A percentile compares a stretch with the other conserved stretches of the same genome.
phyloP scores from a whole-genome alignment of 2,329 filamentous ascomycete species.

The Fusarium nodosum region DNA sequence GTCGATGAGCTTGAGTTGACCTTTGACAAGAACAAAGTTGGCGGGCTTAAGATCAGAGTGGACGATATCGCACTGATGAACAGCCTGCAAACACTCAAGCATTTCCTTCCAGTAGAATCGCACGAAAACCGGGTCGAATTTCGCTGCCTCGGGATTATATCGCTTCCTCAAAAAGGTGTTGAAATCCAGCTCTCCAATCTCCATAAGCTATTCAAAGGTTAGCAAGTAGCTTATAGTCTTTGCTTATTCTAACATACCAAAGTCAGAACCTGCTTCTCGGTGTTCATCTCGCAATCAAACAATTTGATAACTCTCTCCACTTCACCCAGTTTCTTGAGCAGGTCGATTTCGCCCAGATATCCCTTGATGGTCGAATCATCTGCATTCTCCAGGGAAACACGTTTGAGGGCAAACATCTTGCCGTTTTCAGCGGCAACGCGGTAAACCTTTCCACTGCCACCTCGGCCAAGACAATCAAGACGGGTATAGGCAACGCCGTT shows the following conservation, averaged over 20 bases:
- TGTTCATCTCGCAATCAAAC: constrained; percentile 93
- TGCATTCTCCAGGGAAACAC: constrained; percentile 89
- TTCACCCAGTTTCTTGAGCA: constrained; percentile 83
- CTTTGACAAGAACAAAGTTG: constrained; percentile 94
- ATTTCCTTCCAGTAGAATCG: constrained; percentile 99
- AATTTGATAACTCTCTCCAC: constrained; percentile 92
- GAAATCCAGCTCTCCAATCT: constrained; percentile 94
- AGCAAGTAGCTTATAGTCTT: constrained; percentile 19
- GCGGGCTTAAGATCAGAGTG: constrained; percentile 97
- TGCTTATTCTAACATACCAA: constrained; percentile 70
- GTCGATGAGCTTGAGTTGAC: constrained; percentile 94
- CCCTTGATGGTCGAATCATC: constrained; percentile 87
- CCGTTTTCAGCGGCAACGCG: constrained; percentile 97
- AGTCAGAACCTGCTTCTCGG: constrained; percentile 88
- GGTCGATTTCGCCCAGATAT: constrained; percentile 95
- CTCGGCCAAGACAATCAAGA: constrained; percentile 90
- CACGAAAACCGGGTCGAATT: constrained; percentile 89
- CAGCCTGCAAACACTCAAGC: constrained; percentile 92
- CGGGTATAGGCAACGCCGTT: constrained; percentile 93
- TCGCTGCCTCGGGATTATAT: constrained; percentile 77
- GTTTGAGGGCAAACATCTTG: constrained; percentile 93
- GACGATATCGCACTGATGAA: constrained; percentile 92
- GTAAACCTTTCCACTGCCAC: constrained; percentile 94
- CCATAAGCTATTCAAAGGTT: constrained; percentile 79
- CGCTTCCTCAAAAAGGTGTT: constrained; percentile 84